Base-by-base conservation (phyloP, 176 grass and related monocot species). In the Panicum miliaceum region DNA sequence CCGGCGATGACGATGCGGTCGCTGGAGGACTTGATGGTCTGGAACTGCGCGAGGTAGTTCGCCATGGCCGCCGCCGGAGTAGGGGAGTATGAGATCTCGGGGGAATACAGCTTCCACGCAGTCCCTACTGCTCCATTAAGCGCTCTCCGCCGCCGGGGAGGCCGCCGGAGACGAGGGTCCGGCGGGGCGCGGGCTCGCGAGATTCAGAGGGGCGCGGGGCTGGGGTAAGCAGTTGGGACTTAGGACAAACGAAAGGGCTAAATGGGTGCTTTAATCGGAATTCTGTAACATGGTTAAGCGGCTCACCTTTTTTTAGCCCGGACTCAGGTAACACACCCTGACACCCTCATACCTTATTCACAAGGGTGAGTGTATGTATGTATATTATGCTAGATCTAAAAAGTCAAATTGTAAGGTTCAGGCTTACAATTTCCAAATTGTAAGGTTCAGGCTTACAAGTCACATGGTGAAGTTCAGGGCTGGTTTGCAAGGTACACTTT, bases 1-100 rank as follows among this genome's bases (percentile, higher is more conserved):
- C 96, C 93, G 68, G 96, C 91, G 82, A 99, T 61, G 84, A 99
- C 93, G 84, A 99, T 89, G 91, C 93, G 91, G 84, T 99, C 96
- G 83, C 83, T 91, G 73, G 96, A 90, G 88, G 79, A 94, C 89
- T 99, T 99, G 84, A 99, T 99, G 53, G 93, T 92, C 89, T 99
- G 93, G 81, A 99, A 99, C 91, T 99, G 96, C 47, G 93, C 96
- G 73, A 99, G 91, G 78, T 96, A 99, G 90, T 96, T 99, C 59
- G 93, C 96, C 96, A 99, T 99, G 68, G 67, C 58, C 37, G 43
- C 88, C n/a, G 76, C 15, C 26, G 20, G 4, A 40, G 42, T 20
- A 3, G 64, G 15, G 35, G 35, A 37, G 6, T 3, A 27, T 2
- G 22, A 27, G 43, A 72, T 46, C 42, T 47, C 6, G 25, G 40